Conservation (phyloP, 1,139 yeast species). For the Diutina catenulata region DNA sequence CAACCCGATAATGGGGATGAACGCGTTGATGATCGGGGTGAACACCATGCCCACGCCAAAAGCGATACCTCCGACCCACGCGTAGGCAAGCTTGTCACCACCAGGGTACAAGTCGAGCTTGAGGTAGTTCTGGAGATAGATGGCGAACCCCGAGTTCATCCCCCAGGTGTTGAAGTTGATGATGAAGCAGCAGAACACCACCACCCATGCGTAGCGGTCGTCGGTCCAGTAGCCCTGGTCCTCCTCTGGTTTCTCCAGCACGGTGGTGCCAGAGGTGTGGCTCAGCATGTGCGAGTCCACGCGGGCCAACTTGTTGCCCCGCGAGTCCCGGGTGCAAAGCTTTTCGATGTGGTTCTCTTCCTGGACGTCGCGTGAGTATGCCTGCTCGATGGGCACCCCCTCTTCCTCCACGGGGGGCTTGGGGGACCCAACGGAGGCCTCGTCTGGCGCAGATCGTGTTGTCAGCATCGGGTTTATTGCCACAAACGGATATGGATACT, state of each 20-base stretch:
- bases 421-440: too few relatives aligned
- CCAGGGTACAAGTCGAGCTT: slow-evolving; percentile 23
- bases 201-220: slow-evolving; percentile 39
- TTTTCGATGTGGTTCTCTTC: slow-evolving; percentile 4
- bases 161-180: slow-evolving; percentile 41
- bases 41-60: slow-evolving; percentile 25
- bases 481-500: too few relatives aligned
- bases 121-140: slow-evolving; percentile 36
- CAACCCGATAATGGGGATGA: slow-evolving; percentile 28
- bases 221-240: slow-evolving; percentile 15
- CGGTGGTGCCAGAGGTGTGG: too few relatives aligned
- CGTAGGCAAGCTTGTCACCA: slow-evolving; percentile 30
- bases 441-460: too few relatives aligned
- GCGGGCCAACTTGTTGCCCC: too few relatives aligned
- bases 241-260: too few relatives aligned
- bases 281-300: too few relatives aligned
- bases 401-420: too few relatives aligned
- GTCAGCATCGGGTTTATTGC: too few relatives aligned
- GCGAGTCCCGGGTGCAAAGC: too few relatives aligned
- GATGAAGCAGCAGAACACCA: slow-evolving; percentile 28
- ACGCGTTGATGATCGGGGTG: slow-evolving; percentile 29
- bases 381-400: too few relatives aligned
- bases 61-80: slow-evolving; percentile 31
- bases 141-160: slow-evolving; percentile 41
- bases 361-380: too few relatives aligned